Evolutionary conservation across 805 yeast genomes (phyloP).

Genomic region (Lipomyces orientalis): DNA sequence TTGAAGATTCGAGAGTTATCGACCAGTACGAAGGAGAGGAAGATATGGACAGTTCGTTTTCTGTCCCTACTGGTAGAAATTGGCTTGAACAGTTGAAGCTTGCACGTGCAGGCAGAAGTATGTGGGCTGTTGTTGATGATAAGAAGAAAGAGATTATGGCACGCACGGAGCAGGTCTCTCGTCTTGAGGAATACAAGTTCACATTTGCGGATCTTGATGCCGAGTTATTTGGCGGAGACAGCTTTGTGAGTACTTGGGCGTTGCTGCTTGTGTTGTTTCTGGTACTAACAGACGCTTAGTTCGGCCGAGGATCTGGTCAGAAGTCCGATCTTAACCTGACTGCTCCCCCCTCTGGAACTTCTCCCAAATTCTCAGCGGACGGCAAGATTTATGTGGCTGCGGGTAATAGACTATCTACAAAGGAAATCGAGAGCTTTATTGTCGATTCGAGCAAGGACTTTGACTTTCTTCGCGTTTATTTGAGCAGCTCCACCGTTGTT

Average conservation of each 20-base stretch:
- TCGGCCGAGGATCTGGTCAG: neutral
- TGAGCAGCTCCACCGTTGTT: slow-evolving; percentile 9
- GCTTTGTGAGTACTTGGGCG: slow-evolving; percentile 15
- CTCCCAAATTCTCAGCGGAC: slow-evolving; percentile 11
- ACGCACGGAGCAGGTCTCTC: slow-evolving; percentile 4
- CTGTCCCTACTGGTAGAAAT: slow-evolving; percentile 22
- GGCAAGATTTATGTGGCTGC: neutral
- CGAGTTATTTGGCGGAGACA: slow-evolving; percentile 52
- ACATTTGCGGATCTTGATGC: slow-evolving; percentile 53
- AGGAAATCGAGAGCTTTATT: neutral
- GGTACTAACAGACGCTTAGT: neutral
- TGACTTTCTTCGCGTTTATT: slow-evolving; percentile 18
- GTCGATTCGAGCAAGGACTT: slow-evolving; percentile 6
- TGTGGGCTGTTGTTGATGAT: slow-evolving; percentile 27
- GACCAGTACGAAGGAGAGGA: slow-evolving; percentile 16
- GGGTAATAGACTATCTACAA: neutral
- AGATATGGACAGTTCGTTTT: slow-evolving; percentile 2
- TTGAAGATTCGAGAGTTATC: slow-evolving; percentile 15
- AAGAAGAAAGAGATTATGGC: slow-evolving; percentile 8
- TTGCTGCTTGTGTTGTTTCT: neutral
- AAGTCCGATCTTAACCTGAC: neutral
- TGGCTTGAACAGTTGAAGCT: slow-evolving; percentile 30
- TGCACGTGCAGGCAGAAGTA: slow-evolving; percentile 16
- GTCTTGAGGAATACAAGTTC: slow-evolving; percentile 33
- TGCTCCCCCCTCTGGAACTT: neutral